Evolutionary conservation across 768 basidiomycete genomes (phyloP), one percentile per base, ranked within the genome.

Genomic region (Mycena capillaripes): DNA sequence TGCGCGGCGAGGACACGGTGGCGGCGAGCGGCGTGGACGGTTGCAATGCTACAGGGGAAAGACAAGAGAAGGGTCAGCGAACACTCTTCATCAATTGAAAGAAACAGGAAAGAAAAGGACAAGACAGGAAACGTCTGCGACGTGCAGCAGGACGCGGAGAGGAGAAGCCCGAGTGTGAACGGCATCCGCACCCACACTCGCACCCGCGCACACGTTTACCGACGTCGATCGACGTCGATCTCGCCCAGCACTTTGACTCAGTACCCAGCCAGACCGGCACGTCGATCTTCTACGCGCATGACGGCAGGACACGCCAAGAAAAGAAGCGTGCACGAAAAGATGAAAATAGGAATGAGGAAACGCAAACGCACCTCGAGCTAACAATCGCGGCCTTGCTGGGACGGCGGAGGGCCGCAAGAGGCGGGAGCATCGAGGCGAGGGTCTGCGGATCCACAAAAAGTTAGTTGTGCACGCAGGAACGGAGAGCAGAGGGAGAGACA

Each of bases 361-460:
- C 52, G 14, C n/a, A 30, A 36, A 53, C 63, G 12, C 63, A 65
- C 50, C 63, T 65, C 53, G 90, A 91, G 78, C 92, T 92, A 77
- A 94, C 93, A 77, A 94, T 93, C 55, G 92, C 91, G 38, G 89
- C 89, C 84, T 94, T 94, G 79, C 90, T 91, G 0, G 93, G 93
- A 32, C 93, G 85, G 75, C 92, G 89, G 77, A 91, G 88, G 75
- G 89, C 84, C 21, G 89, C 88, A 59, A 93, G 87, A 72, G 91
- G 89, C 65, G 92, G 92, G 30, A 94, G 87, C 30, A 92, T 84
- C 29, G 88, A 86, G 70, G 93, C 93, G 60, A 94, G 89, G 69
- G 90, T 55, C 42, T 44, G 19, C 10, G 42, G 14, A 17, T 14
- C 11, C 11, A 44, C 42, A 17, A 17, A 17, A 17, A 17, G 17